Percentiles rank a stretch among this genome's conserved stretches.
These are phyloP conservation scores for Endocladia muricata DNA, from an alignment of 31 red algal species.

Conservation along the genomic window DNA sequence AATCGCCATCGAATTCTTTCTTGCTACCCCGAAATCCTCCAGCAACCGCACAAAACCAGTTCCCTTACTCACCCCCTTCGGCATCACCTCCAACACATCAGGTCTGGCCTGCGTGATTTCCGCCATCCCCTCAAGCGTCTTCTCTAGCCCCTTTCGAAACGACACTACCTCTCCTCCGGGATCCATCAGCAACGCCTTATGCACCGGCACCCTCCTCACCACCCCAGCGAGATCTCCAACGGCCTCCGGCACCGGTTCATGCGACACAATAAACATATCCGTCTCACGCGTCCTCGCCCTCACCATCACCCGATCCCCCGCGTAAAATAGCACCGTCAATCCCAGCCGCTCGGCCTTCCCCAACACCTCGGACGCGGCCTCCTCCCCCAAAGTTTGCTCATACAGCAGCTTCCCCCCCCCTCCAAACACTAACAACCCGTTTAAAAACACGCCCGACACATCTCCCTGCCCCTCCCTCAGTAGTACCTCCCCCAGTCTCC, in stretches of 20 bases:
- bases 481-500: neutral
- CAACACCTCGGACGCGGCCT: slow-evolving; percentile 25
- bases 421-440: slow-evolving; percentile 65
- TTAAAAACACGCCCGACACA: slow-evolving; percentile 68
- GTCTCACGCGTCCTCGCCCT: slow-evolving; percentile 36
- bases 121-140: slow-evolving; percentile 9
- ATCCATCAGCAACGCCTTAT: slow-evolving; percentile 43
- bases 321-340: slow-evolving; percentile 52
- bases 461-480: neutral
- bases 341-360: slow-evolving; percentile 17
- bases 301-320: slow-evolving; percentile 54
- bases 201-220: slow-evolving; percentile 6
- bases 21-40: slow-evolving; percentile 23
- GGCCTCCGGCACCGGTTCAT: slow-evolving; percentile 72
- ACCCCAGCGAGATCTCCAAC: slow-evolving; percentile 13
- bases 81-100: slow-evolving; percentile 77
- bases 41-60: slow-evolving; percentile 45
- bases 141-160: slow-evolving; percentile 14
- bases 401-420: slow-evolving; percentile 43
- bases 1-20: slow-evolving; percentile 55
- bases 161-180: slow-evolving; percentile 5
- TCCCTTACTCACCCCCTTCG: slow-evolving; percentile 68
- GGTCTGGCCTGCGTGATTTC: slow-evolving; percentile 67
- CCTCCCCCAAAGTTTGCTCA: slow-evolving; percentile 26
- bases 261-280: slow-evolving; percentile 63